These are phyloP conservation scores for Trichoderma hamatum DNA, from an alignment of 2,329 filamentous ascomycete genomes.

Conservation along the genomic window DNA sequence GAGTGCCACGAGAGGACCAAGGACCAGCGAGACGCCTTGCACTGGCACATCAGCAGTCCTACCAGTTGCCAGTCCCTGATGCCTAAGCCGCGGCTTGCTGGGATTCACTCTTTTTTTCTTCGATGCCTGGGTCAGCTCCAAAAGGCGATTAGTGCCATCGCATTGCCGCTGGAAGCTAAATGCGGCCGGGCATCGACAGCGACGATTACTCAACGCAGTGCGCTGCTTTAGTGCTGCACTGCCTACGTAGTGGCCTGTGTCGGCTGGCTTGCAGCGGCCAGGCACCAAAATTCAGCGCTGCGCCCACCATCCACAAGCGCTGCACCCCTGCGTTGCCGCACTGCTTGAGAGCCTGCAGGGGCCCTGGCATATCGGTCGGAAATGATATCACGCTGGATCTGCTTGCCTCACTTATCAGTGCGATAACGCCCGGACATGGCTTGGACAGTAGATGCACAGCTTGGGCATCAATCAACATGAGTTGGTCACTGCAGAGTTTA, in stretches of 20 bases:
- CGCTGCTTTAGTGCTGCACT: background rate
- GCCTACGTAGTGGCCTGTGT: background rate
- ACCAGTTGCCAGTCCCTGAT: constrained; percentile 14
- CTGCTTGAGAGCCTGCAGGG: constrained; percentile 23
- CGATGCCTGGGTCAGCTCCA: constrained; percentile 9
- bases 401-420: background rate
- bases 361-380: constrained; percentile 4
- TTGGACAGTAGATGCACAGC: background rate
- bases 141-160: constrained; percentile 10
- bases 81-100: constrained; percentile 12
- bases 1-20: background rate
- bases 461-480: background rate
- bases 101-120: background rate
- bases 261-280: background rate
- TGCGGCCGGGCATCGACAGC: background rate
- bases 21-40: background rate
- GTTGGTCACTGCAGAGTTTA: background rate
- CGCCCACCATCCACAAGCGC: constrained; percentile 1
- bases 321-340: constrained; percentile 23
- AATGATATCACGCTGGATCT: constrained; percentile 21
- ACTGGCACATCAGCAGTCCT: constrained; percentile 1
- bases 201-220: background rate
- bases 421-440: background rate
- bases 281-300: constrained; percentile 8
- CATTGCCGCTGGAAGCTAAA: constrained; percentile 12